Evolutionary conservation across 2,329 filamentous ascomycete genomes (phyloP).

Genomic region (Leptographium lundbergii): DNA sequence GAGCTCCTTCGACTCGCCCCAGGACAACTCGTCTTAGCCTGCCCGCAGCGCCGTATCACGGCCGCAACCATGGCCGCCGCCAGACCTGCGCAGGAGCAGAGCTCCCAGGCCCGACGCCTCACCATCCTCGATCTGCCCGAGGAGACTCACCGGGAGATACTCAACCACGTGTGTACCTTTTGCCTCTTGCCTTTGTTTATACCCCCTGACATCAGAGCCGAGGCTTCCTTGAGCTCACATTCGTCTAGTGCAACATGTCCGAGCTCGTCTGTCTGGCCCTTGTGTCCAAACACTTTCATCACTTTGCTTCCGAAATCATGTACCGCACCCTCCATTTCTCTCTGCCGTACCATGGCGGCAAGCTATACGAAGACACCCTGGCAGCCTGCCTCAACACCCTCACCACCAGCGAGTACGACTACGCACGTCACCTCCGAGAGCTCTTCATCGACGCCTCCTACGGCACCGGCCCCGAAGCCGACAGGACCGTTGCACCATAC

Average conservation of each 20-base stretch:
- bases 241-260: conserved; percentile 25
- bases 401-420: conserved; percentile 50
- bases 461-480: conserved; percentile 37
- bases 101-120: neutral
- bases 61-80: neutral
- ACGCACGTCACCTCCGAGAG: conserved; percentile 43
- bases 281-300: conserved; percentile 43
- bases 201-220: neutral
- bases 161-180: conserved; percentile 28
- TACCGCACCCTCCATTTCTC: conserved; percentile 49
- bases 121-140: conserved; percentile 30
- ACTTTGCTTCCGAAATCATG: conserved; percentile 43
- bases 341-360: conserved; percentile 46
- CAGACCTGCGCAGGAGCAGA: neutral
- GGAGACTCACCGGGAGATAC: conserved; percentile 36
- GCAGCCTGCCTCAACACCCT: conserved; percentile 48
- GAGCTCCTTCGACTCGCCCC: neutral
- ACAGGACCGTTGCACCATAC: conserved; percentile 40
- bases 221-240: neutral
- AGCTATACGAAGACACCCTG: conserved; percentile 41
- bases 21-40: neutral
- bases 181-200: neutral
- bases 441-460: conserved; percentile 43
- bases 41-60: neutral
- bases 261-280: conserved; percentile 46